These are phyloP conservation scores for Cystobasidium ongulense DNA, from an alignment of 768 basidiomycete species.

Conservation along the genomic window DNA sequence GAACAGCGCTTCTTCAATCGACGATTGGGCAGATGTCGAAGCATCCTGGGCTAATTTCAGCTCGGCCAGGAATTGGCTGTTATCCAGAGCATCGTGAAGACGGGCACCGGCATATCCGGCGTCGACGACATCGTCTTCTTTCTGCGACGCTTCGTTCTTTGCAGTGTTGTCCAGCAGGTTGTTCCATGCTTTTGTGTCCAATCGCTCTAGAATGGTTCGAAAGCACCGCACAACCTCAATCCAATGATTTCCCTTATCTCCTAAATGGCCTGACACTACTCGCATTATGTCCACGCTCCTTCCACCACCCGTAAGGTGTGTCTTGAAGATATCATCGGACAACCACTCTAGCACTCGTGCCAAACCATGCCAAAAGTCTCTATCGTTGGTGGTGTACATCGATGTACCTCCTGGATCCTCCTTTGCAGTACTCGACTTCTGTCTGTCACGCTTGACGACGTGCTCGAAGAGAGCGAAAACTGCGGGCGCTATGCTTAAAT, in stretches of 20 bases:
- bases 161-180: background rate
- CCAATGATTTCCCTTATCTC: constrained; percentile 24
- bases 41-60: background rate
- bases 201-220: background rate
- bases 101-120: constrained; percentile 22
- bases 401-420: background rate
- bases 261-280: constrained; percentile 21
- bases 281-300: constrained; percentile 5
- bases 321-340: background rate
- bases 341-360: background rate
- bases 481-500: background rate
- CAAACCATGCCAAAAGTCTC: background rate
- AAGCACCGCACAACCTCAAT: constrained; percentile 19
- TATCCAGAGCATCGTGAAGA: constrained; percentile 27
- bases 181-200: constrained; percentile 21
- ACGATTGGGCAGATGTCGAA: background rate
- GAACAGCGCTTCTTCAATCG: constrained; percentile 13
- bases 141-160: background rate
- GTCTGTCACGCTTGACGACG: background rate
- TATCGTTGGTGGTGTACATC: background rate
- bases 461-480: background rate
- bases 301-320: background rate
- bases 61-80: background rate
- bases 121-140: background rate
- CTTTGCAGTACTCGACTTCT: background rate